These are phyloP conservation scores for Hsuehochloa calcarea DNA, from an alignment of 176 grass and related monocot genomes.

Conservation along the genomic window DNA sequence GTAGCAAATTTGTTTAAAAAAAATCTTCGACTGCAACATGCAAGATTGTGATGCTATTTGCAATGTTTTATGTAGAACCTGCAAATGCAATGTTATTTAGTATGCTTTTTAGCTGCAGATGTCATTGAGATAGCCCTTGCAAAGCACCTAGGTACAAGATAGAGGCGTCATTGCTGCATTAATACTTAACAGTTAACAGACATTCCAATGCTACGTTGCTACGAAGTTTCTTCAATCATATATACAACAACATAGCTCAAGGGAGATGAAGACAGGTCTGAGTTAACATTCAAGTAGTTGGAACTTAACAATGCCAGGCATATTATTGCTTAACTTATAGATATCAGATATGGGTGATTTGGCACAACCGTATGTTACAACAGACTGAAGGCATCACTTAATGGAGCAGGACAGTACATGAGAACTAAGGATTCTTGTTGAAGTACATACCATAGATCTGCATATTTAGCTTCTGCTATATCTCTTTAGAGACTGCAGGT, in stretches of 20 bases:
- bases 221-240: background rate
- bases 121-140: background rate
- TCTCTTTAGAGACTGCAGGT: background rate
- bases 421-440: background rate
- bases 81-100: background rate
- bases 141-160: background rate
- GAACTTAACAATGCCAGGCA: background rate
- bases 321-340: background rate
- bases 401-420: background rate
- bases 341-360: background rate
- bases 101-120: background rate
- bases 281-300: background rate
- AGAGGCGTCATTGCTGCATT: background rate
- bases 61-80: background rate
- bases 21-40: background rate
- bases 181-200: background rate
- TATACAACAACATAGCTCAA: background rate
- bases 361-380: background rate
- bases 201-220: background rate
- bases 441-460: background rate
- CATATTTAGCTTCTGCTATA: constrained; percentile 12
- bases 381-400: background rate
- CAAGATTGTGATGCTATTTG: background rate
- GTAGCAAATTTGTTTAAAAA: background rate
- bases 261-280: background rate